phyloP scores from a whole-genome alignment of 805 yeast species.

The Barnettozyma sucrosica region DNA sequence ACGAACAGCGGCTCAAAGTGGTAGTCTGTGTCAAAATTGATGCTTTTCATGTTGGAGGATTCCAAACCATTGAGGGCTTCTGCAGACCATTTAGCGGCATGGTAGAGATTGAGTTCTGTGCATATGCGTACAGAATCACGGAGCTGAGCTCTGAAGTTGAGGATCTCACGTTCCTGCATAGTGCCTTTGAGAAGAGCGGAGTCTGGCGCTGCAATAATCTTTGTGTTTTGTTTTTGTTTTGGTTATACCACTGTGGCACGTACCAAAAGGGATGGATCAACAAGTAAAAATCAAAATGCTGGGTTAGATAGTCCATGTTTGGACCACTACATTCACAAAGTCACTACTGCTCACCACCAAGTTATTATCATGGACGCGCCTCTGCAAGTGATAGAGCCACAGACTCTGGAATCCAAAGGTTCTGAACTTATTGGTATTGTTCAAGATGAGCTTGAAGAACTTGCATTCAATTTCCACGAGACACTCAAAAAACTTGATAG shows the following conservation, averaged over 20 bases:
- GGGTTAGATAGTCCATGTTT: no score
- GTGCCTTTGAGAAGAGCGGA: background rate
- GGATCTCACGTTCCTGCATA: constrained; percentile 8
- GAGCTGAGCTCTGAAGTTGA: constrained; percentile 24
- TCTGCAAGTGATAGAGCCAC: constrained; percentile 2
- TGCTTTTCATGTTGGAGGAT: background rate
- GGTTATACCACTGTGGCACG: background rate
- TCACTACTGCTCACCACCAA: no score
- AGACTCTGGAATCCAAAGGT: background rate
- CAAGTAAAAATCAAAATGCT: background rate
- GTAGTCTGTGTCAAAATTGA: constrained; percentile 8
- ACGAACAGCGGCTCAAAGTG: constrained; percentile 2
- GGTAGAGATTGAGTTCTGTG: constrained; percentile 52
- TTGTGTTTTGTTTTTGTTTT: background rate
- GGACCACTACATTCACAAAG: no score
- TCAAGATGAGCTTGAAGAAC: constrained; percentile 9
- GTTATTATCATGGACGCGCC: background rate
- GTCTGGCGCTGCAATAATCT: background rate
- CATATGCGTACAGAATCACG: constrained; percentile 40
- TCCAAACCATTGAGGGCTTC: constrained; percentile 65
- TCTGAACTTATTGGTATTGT: constrained; percentile 2
- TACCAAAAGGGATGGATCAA: background rate
- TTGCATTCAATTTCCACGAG: constrained; percentile 9
- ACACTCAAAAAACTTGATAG: constrained; percentile 11
- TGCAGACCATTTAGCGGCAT: constrained; percentile 78